These are phyloP conservation scores for Baorangia bicolor DNA, from an alignment of 768 basidiomycete genomes.

Conservation along the genomic window DNA sequence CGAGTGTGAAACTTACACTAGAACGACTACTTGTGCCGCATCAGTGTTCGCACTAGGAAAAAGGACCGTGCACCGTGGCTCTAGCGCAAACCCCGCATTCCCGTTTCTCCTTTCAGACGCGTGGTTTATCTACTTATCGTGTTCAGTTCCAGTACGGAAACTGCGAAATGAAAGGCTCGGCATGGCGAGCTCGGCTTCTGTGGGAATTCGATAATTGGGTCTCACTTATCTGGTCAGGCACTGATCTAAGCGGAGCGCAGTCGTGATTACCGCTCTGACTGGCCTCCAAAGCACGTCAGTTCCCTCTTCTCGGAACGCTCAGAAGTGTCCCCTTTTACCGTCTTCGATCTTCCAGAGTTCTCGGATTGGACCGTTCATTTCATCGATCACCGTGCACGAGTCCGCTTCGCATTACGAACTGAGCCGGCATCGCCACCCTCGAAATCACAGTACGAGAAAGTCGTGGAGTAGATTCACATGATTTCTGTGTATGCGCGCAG, in stretches of 20 bases:
- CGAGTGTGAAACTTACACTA: constrained; percentile 2
- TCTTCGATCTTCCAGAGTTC: constrained; percentile 27
- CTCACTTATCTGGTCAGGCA: constrained; percentile 31
- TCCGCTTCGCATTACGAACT: constrained; percentile 17
- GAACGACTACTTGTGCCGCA: neutral
- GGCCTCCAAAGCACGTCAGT: constrained; percentile 26
- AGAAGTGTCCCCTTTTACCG: constrained; percentile 8
- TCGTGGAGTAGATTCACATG: constrained; percentile 9
- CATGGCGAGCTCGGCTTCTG: constrained; percentile 6
- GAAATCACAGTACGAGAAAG: constrained; percentile 2
- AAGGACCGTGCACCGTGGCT: neutral
- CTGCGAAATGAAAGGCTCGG: constrained; percentile 28
- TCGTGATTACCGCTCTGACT: constrained; percentile 25
- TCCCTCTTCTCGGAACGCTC: constrained; percentile 17
- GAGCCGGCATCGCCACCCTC: constrained; percentile 16
- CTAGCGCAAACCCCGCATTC: constrained; percentile 6
- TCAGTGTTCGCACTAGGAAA: neutral
- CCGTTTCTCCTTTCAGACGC: constrained; percentile 3
- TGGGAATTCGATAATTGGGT: constrained; percentile 22
- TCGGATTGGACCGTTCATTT: constrained; percentile 25
- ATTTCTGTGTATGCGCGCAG: neutral
- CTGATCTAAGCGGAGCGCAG: constrained; percentile 23
- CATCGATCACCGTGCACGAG: constrained; percentile 19
- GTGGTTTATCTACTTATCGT: constrained; percentile 20
- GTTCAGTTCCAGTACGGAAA: constrained; percentile 10